Conservation (phyloP, 306 rosid species). For the Castanospermum australe region DNA sequence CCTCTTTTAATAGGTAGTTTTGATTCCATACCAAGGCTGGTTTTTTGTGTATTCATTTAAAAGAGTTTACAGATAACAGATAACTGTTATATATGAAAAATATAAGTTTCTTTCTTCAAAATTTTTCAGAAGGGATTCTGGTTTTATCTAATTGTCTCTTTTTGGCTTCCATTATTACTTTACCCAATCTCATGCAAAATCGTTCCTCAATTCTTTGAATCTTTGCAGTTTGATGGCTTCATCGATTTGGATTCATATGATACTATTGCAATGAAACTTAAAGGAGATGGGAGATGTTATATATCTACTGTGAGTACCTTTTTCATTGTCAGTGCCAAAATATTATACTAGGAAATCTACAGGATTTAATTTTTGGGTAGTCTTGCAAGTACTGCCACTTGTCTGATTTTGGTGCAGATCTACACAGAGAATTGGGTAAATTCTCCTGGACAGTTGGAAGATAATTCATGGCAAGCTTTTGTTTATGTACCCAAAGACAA, state of each 20-base stretch:
- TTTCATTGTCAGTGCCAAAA: slow-evolving; percentile 10
- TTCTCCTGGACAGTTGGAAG: slow-evolving; percentile 85
- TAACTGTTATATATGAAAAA: background rate
- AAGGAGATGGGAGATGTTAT: slow-evolving; percentile 89
- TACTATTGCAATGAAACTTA: slow-evolving; percentile 79
- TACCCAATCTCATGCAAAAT: background rate
- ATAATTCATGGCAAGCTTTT: slow-evolving; percentile 89
- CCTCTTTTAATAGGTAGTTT: background rate
- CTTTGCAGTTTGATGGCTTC: slow-evolving; percentile 79
- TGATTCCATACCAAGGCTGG: background rate
- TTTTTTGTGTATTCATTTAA: background rate
- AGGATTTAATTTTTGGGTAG: background rate
- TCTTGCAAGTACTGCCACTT: background rate
- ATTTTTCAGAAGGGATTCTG: background rate
- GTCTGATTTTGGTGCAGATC: slow-evolving; percentile 51
- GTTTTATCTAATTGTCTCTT: background rate
- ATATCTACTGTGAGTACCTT: slow-evolving; percentile 79
- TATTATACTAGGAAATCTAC: background rate
- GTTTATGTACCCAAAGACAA: slow-evolving; percentile 68
- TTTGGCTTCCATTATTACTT: background rate
- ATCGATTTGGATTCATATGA: slow-evolving; percentile 87
- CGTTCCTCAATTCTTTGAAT: slow-evolving; percentile 2
- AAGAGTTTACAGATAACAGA: background rate
- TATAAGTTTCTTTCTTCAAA: background rate
- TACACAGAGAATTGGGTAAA: slow-evolving; percentile 96